Conservation (phyloP, 257 asterid genomes). For the Ilex aquifolium region DNA sequence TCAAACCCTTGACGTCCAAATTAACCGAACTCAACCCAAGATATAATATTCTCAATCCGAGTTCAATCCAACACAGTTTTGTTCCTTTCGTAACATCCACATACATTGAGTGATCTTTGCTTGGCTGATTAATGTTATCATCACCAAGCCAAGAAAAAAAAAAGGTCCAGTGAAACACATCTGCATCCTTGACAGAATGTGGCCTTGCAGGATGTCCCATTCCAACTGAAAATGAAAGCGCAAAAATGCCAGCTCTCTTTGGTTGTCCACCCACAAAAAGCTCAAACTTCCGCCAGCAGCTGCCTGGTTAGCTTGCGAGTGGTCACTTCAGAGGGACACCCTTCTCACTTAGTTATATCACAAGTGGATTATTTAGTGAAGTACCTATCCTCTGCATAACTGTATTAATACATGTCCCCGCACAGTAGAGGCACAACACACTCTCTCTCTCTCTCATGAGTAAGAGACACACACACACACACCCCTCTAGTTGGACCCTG, state of each 20-base stretch:
- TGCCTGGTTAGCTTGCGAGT: conserved; percentile 22
- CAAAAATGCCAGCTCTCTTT: conserved; percentile 31
- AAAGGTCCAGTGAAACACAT: too few species aligned
- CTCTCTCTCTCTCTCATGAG: too few species aligned
- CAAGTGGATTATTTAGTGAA: conserved; percentile 33
- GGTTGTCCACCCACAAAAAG: background rate
- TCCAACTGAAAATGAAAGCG: background rate
- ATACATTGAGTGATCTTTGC: background rate
- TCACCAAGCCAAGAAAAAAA: conserved; percentile 2
- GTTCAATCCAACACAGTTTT: conserved; percentile 1
- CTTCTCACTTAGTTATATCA: conserved; percentile 16
- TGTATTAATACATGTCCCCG: conserved; percentile 31
- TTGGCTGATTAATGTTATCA: conserved; percentile 14
- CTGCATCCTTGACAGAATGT: too few species aligned
- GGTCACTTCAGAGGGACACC: conserved; percentile 31
- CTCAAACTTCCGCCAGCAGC: conserved; percentile 4
- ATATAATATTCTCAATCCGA: too few species aligned
- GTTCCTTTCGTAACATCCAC: conserved; percentile 3
- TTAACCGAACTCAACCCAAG: too few species aligned
- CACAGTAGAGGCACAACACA: background rate
- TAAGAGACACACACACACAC: too few species aligned
- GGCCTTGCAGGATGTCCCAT: too few species aligned
- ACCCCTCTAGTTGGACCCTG: too few species aligned
- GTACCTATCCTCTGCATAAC: conserved; percentile 27
- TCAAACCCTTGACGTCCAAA: too few species aligned